Base-by-base conservation (phyloP, 768 basidiomycete species). In the Lactifluus rugatus region DNA sequence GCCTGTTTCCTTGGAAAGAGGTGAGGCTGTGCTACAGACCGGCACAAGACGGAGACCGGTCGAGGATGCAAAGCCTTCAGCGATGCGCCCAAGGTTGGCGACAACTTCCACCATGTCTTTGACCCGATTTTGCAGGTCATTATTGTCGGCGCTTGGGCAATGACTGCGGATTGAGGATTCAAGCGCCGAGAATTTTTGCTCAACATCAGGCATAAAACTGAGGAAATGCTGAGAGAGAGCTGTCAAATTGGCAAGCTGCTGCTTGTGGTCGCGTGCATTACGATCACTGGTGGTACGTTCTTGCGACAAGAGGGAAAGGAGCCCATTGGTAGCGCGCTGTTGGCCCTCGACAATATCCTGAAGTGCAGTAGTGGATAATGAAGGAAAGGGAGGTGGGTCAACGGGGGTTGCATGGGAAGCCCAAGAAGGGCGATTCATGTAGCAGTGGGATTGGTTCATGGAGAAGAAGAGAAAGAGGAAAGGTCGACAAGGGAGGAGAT, bases 41-140 rank as follows among this genome's bases (percentile, higher is more conserved):
- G 58, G 58, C 3, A 59, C 45, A n/a, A 60, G 54, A 47, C 59
- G 59, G 44, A 60, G 59, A 42, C 59, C 59, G 0, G 54, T 42
- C 6, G 59, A 50, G 59, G 26, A 39, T 7, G 59, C 59, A 28
- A 60, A 46, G 49, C 59, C 31, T 16, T 60, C 59, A 2, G 59
- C 59, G 28, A 56, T 45, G 42, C 59, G 59, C 11, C 34, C 37
- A 31, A 60, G 54, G 36, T 45, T 51, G 44, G 36, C 28, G 37
- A 56, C 45, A 5, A 47, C 59, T 26, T 60, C 49, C 6, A 21
- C 28, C 59, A 56, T 56, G 42, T 60, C 58, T 14, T 54, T 44
- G 7, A 59, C 32, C 14, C 48, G 52, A 11, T 44, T 42, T n/a
- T 59, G 41, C 9, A 56, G n/a, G 7, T 46, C 59, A 17, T 10